Conservation (phyloP, 148 eudicot genomes). For the Pouteria glomerata region DNA sequence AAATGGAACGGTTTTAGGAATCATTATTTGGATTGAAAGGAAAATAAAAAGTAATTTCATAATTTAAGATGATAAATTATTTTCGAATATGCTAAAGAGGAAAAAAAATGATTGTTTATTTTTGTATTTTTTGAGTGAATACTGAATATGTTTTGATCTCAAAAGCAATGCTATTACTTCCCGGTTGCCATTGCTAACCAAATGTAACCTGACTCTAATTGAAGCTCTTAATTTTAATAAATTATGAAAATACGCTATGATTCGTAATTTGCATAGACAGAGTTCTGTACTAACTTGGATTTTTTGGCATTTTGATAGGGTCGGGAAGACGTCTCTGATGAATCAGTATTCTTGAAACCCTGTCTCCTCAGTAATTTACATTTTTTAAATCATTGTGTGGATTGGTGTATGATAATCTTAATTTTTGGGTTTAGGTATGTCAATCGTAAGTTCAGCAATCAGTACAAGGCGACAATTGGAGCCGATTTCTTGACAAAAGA, state of each 20-base stretch:
- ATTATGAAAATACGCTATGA: neutral
- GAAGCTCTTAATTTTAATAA: neutral
- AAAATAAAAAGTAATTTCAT: neutral
- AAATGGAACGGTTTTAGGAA: neutral
- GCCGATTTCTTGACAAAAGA: too few relatives aligned
- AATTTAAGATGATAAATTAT: neutral
- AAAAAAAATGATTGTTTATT: neutral
- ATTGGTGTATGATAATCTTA: slow-evolving; percentile 5
- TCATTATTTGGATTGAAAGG: neutral
- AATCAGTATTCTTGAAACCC: slow-evolving; percentile 56
- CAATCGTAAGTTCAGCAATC: slow-evolving; percentile 61
- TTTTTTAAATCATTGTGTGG: neutral
- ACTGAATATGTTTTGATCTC: neutral
- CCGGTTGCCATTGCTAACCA: too few relatives aligned
- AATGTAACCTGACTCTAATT: too few relatives aligned
- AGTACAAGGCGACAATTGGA: too few relatives aligned
- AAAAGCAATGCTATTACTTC: neutral
- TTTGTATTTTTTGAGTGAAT: neutral
- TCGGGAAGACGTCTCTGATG: too few relatives aligned
- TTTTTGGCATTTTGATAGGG: slow-evolving; percentile 25
- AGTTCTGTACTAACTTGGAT: slow-evolving; percentile 6
- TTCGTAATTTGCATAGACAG: neutral
- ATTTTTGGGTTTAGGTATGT: slow-evolving; percentile 49
- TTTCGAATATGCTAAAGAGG: neutral
- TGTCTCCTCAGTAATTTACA: neutral